These are phyloP conservation scores for Stentor coeruleus DNA, from an alignment of 73 alveolate species.

Conservation along the genomic window DNA sequence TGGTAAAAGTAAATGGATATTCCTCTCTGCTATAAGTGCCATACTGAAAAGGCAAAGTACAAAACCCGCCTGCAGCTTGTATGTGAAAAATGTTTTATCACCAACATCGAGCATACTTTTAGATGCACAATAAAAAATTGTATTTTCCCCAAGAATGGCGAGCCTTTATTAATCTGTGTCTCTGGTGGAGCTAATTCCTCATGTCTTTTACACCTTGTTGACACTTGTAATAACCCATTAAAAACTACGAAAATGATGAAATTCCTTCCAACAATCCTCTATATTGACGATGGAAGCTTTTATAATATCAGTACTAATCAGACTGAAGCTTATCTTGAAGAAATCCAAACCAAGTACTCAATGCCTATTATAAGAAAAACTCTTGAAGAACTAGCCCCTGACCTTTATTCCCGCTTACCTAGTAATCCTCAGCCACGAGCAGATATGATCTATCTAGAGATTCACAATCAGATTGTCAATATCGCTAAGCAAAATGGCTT, in stretches of 20 bases:
- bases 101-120: conserved; percentile 7
- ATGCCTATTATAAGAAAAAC: neutral
- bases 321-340: neutral
- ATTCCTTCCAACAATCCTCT: neutral
- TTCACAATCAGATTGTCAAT: neutral
- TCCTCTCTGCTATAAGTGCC: conserved; percentile 21
- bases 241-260: conserved; percentile 15
- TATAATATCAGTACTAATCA: neutral
- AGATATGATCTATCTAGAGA: neutral
- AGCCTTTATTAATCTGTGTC: neutral
- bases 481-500: neutral
- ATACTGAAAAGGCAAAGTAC: neutral
- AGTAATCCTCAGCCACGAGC: neutral
- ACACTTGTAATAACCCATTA: conserved; percentile 19
- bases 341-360: neutral
- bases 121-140: neutral
- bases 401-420: neutral
- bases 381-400: neutral
- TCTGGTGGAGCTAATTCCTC: conserved; percentile 12
- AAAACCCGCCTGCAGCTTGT: neutral
- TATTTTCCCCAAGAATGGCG: conserved; percentile 4
- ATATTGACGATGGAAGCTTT: neutral
- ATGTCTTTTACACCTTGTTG: neutral
- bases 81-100: conserved; percentile 12
- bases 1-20: too few relatives aligned